Evolutionary conservation across 768 basidiomycete species (phyloP), one percentile per base, ranked within the genome.

Genomic region (Mycena haematopus): DNA sequence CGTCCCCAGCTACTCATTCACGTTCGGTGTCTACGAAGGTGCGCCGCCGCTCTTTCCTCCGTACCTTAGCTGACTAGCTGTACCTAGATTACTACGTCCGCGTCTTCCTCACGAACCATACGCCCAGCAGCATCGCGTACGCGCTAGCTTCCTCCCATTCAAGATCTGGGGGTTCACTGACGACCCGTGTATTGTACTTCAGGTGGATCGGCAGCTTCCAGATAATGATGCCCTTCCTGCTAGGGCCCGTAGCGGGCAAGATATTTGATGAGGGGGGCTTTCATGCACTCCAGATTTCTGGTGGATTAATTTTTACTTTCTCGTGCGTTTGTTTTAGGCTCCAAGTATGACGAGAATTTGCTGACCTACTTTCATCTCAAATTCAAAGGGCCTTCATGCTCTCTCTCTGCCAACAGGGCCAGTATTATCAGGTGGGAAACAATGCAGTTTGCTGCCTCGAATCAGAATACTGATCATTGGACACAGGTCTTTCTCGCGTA

Each of bases 331-430:
- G 15, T 3, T n/a, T n/a, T 42, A 15, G n/a, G n/a, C 19, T 21
- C 6, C 19, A 17, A 7, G 5, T 17, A 15, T 42, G 8, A n/a
- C n/a, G n/a, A 2, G n/a, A 6, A 5, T 31, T 21, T 8, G 42
- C 17, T n/a, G 8, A 61, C 22, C 74, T 33, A 57, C 1, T 73
- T n/a, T 42, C 19, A n/a, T n/a, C n/a, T n/a, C n/a, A n/a, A n/a
- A n/a, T n/a, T 19, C 2, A 7, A n/a, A 19, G 75, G 0, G 61
- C 75, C 22, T 80, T 80, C 58, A 76, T 78, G 75, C 62, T 80
- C 24, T 80, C 79, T 7, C 60, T 78, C 21, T 72, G 70, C 15
- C 67, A 78, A 46, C 74, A 75, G 31, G 71, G 73, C 17, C 60
- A 74, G n/a, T 79, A 77, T 52, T 78, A 78, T 33, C 73, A 60